Conservation (phyloP, 805 yeast genomes). For the Ogataea haglerorum region DNA sequence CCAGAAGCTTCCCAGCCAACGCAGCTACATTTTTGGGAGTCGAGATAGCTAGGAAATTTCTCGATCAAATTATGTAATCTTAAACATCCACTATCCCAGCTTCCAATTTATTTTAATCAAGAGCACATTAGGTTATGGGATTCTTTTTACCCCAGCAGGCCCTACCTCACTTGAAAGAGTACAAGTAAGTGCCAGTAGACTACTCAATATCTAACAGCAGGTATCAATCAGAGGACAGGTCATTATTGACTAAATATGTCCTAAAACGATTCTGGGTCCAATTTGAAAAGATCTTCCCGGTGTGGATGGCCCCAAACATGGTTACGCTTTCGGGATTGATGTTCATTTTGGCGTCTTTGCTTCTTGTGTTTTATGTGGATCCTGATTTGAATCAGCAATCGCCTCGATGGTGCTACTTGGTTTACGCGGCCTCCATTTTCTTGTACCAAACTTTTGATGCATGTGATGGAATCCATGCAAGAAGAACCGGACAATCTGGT, state of each 20-base stretch:
- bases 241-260: slow-evolving; percentile 68
- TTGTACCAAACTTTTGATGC: slow-evolving; percentile 95
- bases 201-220: slow-evolving; percentile 10
- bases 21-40: slow-evolving; percentile 99
- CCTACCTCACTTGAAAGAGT: slow-evolving; percentile 43
- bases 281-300: slow-evolving; percentile 73
- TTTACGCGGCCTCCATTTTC: slow-evolving; percentile 79
- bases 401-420: slow-evolving; percentile 75
- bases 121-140: slow-evolving; percentile 36
- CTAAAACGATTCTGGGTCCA: slow-evolving; percentile 80
- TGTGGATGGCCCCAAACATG: slow-evolving; percentile 89
- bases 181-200: slow-evolving; percentile 35
- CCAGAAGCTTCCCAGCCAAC: slow-evolving; percentile 95
- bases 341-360: slow-evolving; percentile 63
- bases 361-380: slow-evolving; percentile 66
- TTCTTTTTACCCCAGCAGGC: slow-evolving; percentile 43
- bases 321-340: slow-evolving; percentile 77
- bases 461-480: slow-evolving; percentile 93
- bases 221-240: slow-evolving; percentile 77
- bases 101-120: not conserved
- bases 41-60: slow-evolving; percentile 56
- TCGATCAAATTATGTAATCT: slow-evolving; percentile 14
- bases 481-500: slow-evolving; percentile 92
- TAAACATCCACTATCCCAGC: not conserved
- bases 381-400: slow-evolving; percentile 57